Base-by-base conservation (phyloP, 2,329 filamentous ascomycete genomes). In the Hypoxylon sp. region DNA sequence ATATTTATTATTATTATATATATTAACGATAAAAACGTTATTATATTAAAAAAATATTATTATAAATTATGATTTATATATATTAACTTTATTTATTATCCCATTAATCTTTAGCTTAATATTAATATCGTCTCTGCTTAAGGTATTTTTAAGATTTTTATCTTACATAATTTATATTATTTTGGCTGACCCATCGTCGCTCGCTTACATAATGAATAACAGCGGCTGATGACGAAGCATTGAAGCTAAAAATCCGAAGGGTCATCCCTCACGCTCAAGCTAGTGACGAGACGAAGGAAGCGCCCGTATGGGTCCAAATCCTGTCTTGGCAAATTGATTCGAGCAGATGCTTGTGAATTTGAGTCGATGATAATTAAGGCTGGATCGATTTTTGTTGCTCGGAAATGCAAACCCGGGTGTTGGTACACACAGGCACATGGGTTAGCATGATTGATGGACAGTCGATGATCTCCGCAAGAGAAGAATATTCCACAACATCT, bases 201-300 rank as follows among this genome's bases (percentile, higher is more conserved):
- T n/a, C n/a, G n/a, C n/a, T n/a, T n/a, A n/a, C n/a, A n/a, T n/a
- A n/a, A n/a, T 65, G 16, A 41, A 65, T 58, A 25, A 58, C 59
- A 27, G 62, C 51, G 58, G 60, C 51, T 63, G 62, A 57, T 61
- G 59, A 66, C 62, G 54, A 61, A 57, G 29, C 52, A 25, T 46
- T 19, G 32, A 52, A 37, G 50, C 43, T 39, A 52, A 34, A 55
- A n/a, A 37, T 50, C 19, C 19, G 51, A 51, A 54, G 46, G 19
- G 27, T 21, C 25, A 62, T 54, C 34, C 30, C 23, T 61, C 58
- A 21, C 41, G 30, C 32, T 37, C 25, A 37, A 25, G 16, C 29
- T 32, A 14, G 54, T 55, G 48, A 59, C 43, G 61, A 55, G 46
- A 55, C 30, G 30, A 43, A 32, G 51, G 50, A 67, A 61, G 64